Evolutionary conservation across 2,329 filamentous ascomycete genomes (phyloP).

Genomic region (Triangularia verruculosa): DNA sequence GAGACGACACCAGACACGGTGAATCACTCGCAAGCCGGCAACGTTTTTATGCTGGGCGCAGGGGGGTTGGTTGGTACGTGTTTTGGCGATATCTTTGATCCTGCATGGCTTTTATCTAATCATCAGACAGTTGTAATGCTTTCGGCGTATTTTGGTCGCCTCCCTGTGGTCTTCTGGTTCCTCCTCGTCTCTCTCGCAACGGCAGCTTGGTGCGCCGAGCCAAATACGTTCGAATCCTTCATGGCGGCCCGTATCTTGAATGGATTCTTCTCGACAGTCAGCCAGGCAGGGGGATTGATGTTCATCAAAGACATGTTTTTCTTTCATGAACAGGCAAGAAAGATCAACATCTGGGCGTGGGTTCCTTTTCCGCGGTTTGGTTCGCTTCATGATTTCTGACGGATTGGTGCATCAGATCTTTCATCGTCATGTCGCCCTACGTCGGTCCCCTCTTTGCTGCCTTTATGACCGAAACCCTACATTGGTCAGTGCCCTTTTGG

Average conservation of each 20-base stretch:
- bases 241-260: slow-evolving; percentile 48
- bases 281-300: slow-evolving; percentile 46
- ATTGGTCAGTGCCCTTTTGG: slow-evolving; percentile 49
- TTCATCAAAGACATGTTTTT: slow-evolving; percentile 59
- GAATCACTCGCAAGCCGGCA: slow-evolving; percentile 50
- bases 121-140: slow-evolving; percentile 36
- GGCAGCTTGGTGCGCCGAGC: slow-evolving; percentile 44
- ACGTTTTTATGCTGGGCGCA: slow-evolving; percentile 49
- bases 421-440: slow-evolving; percentile 43
- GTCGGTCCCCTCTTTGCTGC: slow-evolving; percentile 44
- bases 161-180: slow-evolving; percentile 45
- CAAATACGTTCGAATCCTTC: slow-evolving; percentile 44
- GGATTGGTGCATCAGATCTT: slow-evolving; percentile 26
- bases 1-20: slow-evolving; percentile 45
- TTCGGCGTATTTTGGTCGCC: slow-evolving; percentile 42
- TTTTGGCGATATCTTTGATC: not conserved
- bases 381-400: slow-evolving; percentile 8
- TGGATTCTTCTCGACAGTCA: slow-evolving; percentile 47
- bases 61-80: slow-evolving; percentile 40
- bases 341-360: slow-evolving; percentile 48
- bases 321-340: slow-evolving; percentile 53
- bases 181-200: slow-evolving; percentile 37
- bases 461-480: slow-evolving; percentile 46
- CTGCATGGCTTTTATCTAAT: not conserved
- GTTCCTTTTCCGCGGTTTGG: slow-evolving; percentile 13